Percentiles rank a stretch among this genome's conserved stretches.
Evolutionary conservation across 805 yeast species (phyloP).

Genomic region (Blastobotrys americana): DNA sequence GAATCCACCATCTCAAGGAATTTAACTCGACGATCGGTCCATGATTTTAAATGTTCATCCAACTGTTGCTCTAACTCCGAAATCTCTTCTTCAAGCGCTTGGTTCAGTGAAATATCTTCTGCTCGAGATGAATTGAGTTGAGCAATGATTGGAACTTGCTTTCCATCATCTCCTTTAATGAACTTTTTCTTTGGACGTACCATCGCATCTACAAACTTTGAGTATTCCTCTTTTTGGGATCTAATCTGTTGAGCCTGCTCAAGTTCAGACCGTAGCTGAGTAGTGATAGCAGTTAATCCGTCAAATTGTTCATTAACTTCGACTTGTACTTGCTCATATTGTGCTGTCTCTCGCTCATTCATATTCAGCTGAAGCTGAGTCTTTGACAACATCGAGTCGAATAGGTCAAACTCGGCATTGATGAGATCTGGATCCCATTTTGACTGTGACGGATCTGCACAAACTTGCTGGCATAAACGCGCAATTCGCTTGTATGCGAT

Average conservation of each 20-base stretch:
- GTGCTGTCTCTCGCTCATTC: slow-evolving; percentile 16
- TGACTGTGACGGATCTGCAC: slow-evolving; percentile 1
- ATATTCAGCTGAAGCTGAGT: slow-evolving; percentile 21
- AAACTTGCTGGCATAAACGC: slow-evolving; percentile 7
- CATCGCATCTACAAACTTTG: slow-evolving; percentile 19
- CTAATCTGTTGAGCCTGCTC: slow-evolving; percentile 17
- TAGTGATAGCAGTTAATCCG: slow-evolving; percentile 12
- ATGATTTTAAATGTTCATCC: slow-evolving; percentile 13
- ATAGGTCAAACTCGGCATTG: slow-evolving; percentile 14
- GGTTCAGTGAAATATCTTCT: slow-evolving; percentile 15
- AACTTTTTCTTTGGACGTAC: slow-evolving; percentile 15
- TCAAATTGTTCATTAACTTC: slow-evolving; percentile 11
- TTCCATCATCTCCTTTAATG: slow-evolving; percentile 6
- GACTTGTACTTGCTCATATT: slow-evolving; percentile 17
- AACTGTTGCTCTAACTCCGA: slow-evolving; percentile 19
- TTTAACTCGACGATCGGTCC: slow-evolving; percentile 20
- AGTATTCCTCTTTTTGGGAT: slow-evolving; percentile 22
- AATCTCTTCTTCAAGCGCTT: slow-evolving; percentile 21
- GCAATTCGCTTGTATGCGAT: slow-evolving; percentile 14
- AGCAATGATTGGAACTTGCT: slow-evolving; percentile 16
- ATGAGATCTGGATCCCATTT: slow-evolving; percentile 2
- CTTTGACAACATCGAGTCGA: slow-evolving; percentile 13
- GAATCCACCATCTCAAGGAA: slow-evolving; percentile 20
- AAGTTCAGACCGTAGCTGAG: slow-evolving; percentile 16
- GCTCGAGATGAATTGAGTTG: slow-evolving; percentile 19